phyloP scores from a whole-genome alignment of 2,329 filamentous ascomycete genomes.

The Elsinoe ampelina region DNA sequence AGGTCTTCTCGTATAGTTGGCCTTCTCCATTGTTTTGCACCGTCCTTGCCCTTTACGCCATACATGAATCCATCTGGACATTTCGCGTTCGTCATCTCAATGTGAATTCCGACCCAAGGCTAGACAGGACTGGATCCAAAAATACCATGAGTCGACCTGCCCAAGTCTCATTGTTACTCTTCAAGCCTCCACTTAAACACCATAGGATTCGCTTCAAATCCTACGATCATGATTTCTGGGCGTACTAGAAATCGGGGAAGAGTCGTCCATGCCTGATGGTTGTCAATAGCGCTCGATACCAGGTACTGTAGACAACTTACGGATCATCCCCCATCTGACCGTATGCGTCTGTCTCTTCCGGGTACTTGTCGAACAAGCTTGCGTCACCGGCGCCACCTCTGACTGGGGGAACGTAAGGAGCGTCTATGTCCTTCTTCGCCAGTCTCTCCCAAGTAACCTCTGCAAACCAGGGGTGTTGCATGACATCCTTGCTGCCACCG shows the following conservation, averaged over 20 bases:
- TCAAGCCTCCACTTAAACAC: too few species aligned
- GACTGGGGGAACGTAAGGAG: constrained; percentile 92
- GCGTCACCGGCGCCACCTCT: constrained; percentile 89
- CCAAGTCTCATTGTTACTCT: neutral
- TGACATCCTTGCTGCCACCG: constrained; percentile 82
- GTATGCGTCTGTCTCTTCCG: constrained; percentile 91
- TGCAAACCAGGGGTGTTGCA: constrained; percentile 90
- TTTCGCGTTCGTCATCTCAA: constrained; percentile 6
- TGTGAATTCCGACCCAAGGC: neutral
- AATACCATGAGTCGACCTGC: constrained; percentile 3
- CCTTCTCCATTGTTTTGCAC: neutral
- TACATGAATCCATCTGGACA: constrained; percentile 9
- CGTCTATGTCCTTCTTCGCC: constrained; percentile 92
- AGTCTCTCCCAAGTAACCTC: constrained; percentile 97
- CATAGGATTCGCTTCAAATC: too few species aligned
- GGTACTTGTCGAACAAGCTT: constrained; percentile 96
- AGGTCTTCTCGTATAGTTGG: neutral
- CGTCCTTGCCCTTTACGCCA: neutral
- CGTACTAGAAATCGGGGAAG: constrained; percentile 60
- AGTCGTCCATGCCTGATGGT: constrained; percentile 58
- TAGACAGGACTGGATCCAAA: constrained; percentile 5
- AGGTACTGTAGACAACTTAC: constrained; percentile 49
- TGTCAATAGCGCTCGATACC: constrained; percentile 16
- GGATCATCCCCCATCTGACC: constrained; percentile 70
- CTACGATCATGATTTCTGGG: neutral